A percentile compares a stretch with the other conserved stretches of the same genome.
Conservation (phyloP, 1,284 basidiomycete genomes). For the Rhodofomes roseus region DNA sequence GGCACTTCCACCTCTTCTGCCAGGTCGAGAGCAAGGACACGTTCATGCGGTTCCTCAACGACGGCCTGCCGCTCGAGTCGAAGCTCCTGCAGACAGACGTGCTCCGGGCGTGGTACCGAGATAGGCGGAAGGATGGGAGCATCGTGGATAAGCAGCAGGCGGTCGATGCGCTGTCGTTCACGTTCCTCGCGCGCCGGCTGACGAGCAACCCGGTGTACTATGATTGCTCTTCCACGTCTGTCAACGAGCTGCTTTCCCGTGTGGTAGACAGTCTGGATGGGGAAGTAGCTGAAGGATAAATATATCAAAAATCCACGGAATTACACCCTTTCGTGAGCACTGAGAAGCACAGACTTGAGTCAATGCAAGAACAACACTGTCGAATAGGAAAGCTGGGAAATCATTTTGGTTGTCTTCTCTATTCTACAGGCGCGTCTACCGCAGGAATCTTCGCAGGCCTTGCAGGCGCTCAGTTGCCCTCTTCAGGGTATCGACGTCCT, state of each 20-base stretch:
- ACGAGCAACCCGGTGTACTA: slow-evolving; percentile 88
- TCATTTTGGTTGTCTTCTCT: background rate
- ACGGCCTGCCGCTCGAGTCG: slow-evolving; percentile 90
- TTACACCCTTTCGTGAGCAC: background rate
- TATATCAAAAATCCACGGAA: background rate
- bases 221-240: slow-evolving; percentile 43
- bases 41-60: slow-evolving; percentile 77
- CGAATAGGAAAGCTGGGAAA: background rate
- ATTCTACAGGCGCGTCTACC: slow-evolving; percentile 1
- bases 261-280: slow-evolving; percentile 61
- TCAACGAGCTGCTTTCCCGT: slow-evolving; percentile 60
- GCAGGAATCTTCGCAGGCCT: slow-evolving; percentile 67
- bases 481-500: slow-evolving; percentile 80
- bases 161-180: slow-evolving; percentile 78
- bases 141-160: slow-evolving; percentile 63
- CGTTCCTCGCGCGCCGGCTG: slow-evolving; percentile 74
- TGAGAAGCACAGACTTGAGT: background rate
- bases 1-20: slow-evolving; percentile 84
- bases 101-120: slow-evolving; percentile 51
- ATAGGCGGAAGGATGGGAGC: slow-evolving; percentile 34
- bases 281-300: slow-evolving; percentile 7
- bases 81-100: slow-evolving; percentile 53
- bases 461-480: slow-evolving; percentile 77
- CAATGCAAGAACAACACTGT: background rate
- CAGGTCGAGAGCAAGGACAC: slow-evolving; percentile 80